phyloP scores from a whole-genome alignment of 768 basidiomycete species.

The Mycena venus region DNA sequence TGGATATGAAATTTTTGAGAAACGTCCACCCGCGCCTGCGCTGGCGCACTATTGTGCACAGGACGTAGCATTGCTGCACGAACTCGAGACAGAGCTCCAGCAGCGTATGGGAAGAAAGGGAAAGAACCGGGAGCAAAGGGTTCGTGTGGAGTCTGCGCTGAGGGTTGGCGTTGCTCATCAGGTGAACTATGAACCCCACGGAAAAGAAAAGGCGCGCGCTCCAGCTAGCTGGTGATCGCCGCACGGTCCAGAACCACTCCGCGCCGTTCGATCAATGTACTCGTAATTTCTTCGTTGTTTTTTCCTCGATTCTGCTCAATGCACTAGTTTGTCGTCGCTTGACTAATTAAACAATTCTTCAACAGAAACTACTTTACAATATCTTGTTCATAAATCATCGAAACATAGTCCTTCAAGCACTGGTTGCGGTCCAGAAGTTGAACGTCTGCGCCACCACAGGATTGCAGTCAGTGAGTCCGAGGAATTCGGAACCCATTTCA shows the following conservation, averaged over 20 bases:
- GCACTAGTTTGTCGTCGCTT: background rate
- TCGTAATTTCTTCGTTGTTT: background rate
- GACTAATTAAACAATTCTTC: background rate
- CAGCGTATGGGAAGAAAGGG: background rate
- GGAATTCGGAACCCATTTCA: constrained; percentile 8
- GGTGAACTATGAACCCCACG: constrained; percentile 14
- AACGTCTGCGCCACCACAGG: constrained; percentile 22
- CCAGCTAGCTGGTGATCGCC: constrained; percentile 24
- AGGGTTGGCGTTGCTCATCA: constrained; percentile 4
- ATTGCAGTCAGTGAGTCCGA: constrained; percentile 5
- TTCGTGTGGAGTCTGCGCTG: constrained; percentile 14
- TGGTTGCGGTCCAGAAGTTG: constrained; percentile 32
- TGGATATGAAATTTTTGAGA: constrained; percentile 41
- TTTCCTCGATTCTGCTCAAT: background rate
- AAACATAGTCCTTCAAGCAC: constrained; percentile 10
- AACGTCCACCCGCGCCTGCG: constrained; percentile 40
- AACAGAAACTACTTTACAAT: background rate
- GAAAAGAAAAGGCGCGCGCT: constrained; percentile 21
- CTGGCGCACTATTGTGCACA: constrained; percentile 45
- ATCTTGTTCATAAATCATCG: background rate
- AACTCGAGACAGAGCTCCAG: constrained; percentile 32
- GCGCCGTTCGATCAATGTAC: background rate
- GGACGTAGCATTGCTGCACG: constrained; percentile 45
- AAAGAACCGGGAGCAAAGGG: constrained; percentile 16
- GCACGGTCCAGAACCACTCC: background rate